phyloP scores from a whole-genome alignment of 2,329 filamentous ascomycete genomes.

The Paecilomyces dactylethromorphus region DNA sequence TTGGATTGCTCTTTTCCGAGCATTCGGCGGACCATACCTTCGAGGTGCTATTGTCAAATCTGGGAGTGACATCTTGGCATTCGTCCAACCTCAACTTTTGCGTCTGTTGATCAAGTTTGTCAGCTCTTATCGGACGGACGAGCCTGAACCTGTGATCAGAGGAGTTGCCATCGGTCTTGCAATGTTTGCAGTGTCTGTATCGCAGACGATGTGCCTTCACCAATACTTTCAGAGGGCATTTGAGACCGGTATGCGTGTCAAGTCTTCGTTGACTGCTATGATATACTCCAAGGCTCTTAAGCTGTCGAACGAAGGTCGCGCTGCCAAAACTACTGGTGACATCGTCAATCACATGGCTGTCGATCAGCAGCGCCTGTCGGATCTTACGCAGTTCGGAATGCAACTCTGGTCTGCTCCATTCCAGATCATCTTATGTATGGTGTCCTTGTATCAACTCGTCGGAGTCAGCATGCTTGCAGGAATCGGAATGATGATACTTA shows the following conservation, averaged over 20 bases:
- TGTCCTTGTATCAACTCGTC: constrained; percentile 90
- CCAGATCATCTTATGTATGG: constrained; percentile 92
- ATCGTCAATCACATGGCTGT: constrained; percentile 99
- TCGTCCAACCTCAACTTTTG: constrained; percentile 84
- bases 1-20: constrained; percentile 77
- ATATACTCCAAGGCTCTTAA: constrained; percentile 90
- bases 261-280: constrained; percentile 77
- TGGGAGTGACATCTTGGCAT: constrained; percentile 78
- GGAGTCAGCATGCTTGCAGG: constrained; percentile 94
- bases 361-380: constrained; percentile 89
- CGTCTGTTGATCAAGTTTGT: constrained; percentile 79
- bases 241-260: constrained; percentile 94
- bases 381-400: constrained; percentile 90
- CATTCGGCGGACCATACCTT: constrained; percentile 79
- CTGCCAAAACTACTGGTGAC: constrained; percentile 86
- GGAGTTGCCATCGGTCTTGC: constrained; percentile 81
- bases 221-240: constrained; percentile 97
- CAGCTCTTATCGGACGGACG: constrained; percentile 59
- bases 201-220: constrained; percentile 85
- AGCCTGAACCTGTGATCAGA: constrained; percentile 70
- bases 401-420: constrained; percentile 96
- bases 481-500: constrained; percentile 88
- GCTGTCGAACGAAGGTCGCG: constrained; percentile 86
- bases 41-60: constrained; percentile 80
- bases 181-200: constrained; percentile 83